Evolutionary conservation across 371 early-diverging fungal genomes (phyloP).

Genomic region (Rhizopus microsporus): DNA sequence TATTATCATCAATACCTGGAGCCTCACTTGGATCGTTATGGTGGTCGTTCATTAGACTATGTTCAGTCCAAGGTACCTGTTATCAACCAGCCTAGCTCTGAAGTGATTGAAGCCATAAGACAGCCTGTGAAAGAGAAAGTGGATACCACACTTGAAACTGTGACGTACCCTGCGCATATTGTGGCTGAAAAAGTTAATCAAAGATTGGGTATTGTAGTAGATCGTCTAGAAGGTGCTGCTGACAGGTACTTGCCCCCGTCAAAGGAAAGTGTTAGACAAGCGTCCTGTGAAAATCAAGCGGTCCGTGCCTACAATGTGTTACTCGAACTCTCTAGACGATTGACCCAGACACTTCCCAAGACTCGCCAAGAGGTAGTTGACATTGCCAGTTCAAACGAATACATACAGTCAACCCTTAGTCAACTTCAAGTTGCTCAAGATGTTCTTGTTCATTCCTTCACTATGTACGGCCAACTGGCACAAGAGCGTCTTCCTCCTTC

Average conservation of each 20-base stretch:
- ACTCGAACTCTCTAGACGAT: conserved; percentile 32
- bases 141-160: conserved; percentile 43
- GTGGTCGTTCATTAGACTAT: conserved; percentile 66
- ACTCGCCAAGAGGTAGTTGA: conserved; percentile 33
- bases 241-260: conserved; percentile 51
- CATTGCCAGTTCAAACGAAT: conserved; percentile 20
- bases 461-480: conserved; percentile 34
- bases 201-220: conserved; percentile 39
- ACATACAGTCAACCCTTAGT: conserved; percentile 22
- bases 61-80: conserved; percentile 66
- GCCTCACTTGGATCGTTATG: conserved; percentile 64
- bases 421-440: conserved; percentile 36
- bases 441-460: conserved; percentile 24
- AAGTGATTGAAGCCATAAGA: conserved; percentile 56
- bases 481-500: conserved; percentile 32
- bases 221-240: conserved; percentile 47
- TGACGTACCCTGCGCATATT: conserved; percentile 48
- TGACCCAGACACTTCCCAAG: conserved; percentile 31
- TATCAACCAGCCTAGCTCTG: conserved; percentile 59
- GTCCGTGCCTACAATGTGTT: conserved; percentile 40
- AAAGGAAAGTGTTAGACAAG: conserved; percentile 25
- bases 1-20: conserved; percentile 54
- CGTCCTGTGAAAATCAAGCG: conserved; percentile 27
- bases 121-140: conserved; percentile 34
- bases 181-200: conserved; percentile 50